Evolutionary conservation across 2,329 filamentous ascomycete genomes (phyloP).

Genomic region (Pseudocercospora musae): DNA sequence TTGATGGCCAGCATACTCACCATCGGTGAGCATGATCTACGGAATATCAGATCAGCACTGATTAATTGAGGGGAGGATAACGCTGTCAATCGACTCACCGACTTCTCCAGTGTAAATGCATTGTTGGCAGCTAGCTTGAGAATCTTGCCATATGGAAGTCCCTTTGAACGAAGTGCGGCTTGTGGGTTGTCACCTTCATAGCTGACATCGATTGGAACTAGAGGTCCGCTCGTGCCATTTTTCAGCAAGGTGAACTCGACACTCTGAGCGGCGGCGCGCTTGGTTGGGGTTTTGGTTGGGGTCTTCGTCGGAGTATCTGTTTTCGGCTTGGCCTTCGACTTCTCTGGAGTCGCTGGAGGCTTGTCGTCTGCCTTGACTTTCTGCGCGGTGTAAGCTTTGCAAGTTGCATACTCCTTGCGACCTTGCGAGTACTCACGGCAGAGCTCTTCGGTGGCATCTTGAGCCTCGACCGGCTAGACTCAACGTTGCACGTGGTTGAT

Average conservation of each 20-base stretch:
- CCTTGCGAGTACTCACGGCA: no score
- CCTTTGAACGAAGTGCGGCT: slow-evolving; percentile 22
- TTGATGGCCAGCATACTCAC: slow-evolving; percentile 33
- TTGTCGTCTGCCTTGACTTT: slow-evolving; percentile 6
- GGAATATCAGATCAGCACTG: slow-evolving; percentile 2
- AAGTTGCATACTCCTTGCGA: no score
- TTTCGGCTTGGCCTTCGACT: slow-evolving; percentile 15
- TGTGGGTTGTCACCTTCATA: slow-evolving; percentile 21
- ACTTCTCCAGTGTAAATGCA: slow-evolving; percentile 34
- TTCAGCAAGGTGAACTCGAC: slow-evolving; percentile 19
- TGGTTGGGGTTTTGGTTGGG: slow-evolving; percentile 16
- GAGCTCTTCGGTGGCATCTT: slow-evolving; percentile 28
- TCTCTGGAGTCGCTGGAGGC: slow-evolving; percentile 16
- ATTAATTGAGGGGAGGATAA: no score
- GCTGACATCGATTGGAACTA: slow-evolving; percentile 27
- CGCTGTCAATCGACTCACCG: slow-evolving; percentile 31
- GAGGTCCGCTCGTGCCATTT: slow-evolving; percentile 10
- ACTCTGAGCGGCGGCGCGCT: slow-evolving; percentile 6
- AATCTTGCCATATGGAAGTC: slow-evolving; percentile 26
- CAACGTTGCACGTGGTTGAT: not conserved
- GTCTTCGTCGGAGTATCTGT: slow-evolving; percentile 3
- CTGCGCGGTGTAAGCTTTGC: no score
- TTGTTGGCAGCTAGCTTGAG: slow-evolving; percentile 33
- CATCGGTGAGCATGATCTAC: slow-evolving; percentile 31
- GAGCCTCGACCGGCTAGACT: no score